Conservation (phyloP, 2,329 filamentous ascomycete genomes). For the Metarhizium album region DNA sequence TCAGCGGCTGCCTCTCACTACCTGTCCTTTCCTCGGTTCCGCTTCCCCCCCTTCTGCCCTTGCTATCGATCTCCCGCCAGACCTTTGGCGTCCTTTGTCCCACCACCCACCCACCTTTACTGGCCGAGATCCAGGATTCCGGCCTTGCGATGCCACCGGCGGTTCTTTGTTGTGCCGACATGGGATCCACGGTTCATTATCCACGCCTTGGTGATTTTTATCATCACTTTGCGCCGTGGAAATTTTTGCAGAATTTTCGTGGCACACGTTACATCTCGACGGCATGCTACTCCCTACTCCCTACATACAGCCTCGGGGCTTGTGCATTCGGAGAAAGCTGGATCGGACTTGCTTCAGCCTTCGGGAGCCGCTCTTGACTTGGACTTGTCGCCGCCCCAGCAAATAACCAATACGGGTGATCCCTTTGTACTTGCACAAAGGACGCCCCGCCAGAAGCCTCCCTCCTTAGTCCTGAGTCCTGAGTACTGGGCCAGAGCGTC, state of each 20-base stretch:
- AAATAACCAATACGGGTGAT: neutral
- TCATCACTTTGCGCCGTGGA: neutral
- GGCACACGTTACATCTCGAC: neutral
- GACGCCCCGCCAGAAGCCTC: conserved; percentile 1
- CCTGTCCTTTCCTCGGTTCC: too few relatives aligned
- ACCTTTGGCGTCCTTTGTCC: neutral
- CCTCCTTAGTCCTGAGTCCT: neutral
- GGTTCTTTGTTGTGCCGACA: too few relatives aligned
- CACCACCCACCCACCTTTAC: neutral
- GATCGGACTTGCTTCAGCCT: neutral
- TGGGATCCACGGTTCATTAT: too few relatives aligned
- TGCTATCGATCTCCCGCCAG: conserved; percentile 1
- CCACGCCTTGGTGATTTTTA: neutral
- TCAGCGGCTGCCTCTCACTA: neutral
- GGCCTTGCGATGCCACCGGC: neutral
- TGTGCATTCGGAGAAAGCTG: neutral
- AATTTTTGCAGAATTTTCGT: neutral
- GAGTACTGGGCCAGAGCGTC: too few relatives aligned
- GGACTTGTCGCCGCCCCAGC: neutral
- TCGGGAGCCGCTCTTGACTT: neutral
- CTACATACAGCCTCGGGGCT: neutral
- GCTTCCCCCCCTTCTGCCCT: neutral
- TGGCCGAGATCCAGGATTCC: conserved; percentile 6
- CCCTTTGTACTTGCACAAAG: neutral
- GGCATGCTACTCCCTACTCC: neutral